Evolutionary conservation across 2,329 filamentous ascomycete species (phyloP).

Genomic region (Setomelanomma holmii): DNA sequence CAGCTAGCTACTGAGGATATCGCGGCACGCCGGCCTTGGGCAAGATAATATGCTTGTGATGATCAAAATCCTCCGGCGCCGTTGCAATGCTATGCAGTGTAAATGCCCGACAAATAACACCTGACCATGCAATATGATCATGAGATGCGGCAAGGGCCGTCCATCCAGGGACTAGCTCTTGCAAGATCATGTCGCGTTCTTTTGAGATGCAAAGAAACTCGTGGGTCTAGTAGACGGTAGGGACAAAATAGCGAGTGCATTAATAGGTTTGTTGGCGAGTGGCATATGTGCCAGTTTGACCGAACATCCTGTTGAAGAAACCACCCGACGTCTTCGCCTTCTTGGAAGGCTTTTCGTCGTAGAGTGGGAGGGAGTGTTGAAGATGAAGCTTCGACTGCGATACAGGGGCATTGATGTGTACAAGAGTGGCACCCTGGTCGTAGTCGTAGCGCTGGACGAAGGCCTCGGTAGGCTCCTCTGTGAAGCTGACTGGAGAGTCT

Average conservation of each 20-base stretch:
- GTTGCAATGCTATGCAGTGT: conserved; percentile 6
- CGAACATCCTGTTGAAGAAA: conserved; percentile 50
- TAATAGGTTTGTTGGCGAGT: conserved; percentile 40
- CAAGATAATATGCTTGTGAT: conserved; percentile 6
- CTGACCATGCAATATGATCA: conserved; percentile 7
- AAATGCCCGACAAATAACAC: conserved; percentile 7
- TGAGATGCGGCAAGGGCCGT: conserved; percentile 2
- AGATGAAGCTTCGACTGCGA: conserved; percentile 42
- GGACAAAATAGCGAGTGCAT: conserved; percentile 32
- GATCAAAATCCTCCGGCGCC: conserved; percentile 8
- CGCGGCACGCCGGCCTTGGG: conserved; percentile 11
- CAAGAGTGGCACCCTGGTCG: conserved; percentile 51
- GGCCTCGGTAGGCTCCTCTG: conserved; percentile 41
- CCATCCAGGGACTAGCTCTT: conserved; percentile 8
- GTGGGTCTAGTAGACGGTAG: conserved; percentile 31
- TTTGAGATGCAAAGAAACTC: conserved; percentile 26
- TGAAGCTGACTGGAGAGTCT: conserved; percentile 44
- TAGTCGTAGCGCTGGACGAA: conserved; percentile 52
- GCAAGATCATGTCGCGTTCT: conserved; percentile 15
- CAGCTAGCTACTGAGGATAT: conserved; percentile 10
- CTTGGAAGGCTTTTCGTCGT: conserved; percentile 50
- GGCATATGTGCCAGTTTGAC: conserved; percentile 33
- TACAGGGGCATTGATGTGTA: conserved; percentile 50
- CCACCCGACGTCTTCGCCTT: conserved; percentile 48
- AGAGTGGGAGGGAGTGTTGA: conserved; percentile 46